Percentiles rank a stretch among this genome's conserved stretches.
Evolutionary conservation across 495 filamentous ascomycete genomes (phyloP).

Genomic region (Penicillium parvum): DNA sequence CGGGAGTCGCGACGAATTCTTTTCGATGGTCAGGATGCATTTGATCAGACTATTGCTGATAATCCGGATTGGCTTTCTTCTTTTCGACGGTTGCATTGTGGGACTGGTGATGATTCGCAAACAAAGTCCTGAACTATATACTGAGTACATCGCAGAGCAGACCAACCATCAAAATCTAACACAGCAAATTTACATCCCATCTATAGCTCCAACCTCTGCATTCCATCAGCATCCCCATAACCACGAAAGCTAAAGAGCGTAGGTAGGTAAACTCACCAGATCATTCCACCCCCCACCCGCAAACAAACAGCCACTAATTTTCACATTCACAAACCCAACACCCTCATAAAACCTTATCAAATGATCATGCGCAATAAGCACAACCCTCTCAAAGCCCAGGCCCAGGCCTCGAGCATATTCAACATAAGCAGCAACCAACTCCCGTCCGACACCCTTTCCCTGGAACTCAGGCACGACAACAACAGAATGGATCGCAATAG

Average conservation of each 20-base stretch:
- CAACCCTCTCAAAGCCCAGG: background rate
- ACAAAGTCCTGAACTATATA: background rate
- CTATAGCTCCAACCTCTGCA: background rate
- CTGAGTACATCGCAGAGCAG: too few relatives aligned
- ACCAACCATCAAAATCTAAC: too few relatives aligned
- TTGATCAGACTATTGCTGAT: constrained; percentile 62
- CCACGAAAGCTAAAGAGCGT: background rate
- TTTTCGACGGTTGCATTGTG: constrained; percentile 41
- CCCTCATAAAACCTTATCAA: constrained; percentile 24
- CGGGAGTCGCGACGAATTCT: constrained; percentile 51
- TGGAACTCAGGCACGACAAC: constrained; percentile 21
- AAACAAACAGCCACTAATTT: constrained; percentile 14
- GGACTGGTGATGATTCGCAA: background rate
- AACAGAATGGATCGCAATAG: constrained; percentile 25
- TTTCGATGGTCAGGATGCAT: constrained; percentile 56
- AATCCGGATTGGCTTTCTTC: constrained; percentile 53
- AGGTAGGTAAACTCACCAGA: constrained; percentile 9
- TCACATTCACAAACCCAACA: constrained; percentile 17
- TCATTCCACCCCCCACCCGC: constrained; percentile 20
- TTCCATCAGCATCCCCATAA: background rate
- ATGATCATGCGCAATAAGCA: constrained; percentile 23
- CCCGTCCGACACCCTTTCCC: constrained; percentile 18
- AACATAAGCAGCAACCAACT: constrained; percentile 18
- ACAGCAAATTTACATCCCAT: background rate
- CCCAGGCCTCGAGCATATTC: constrained; percentile 8